These are phyloP conservation scores for Colletotrichum orchidophilum DNA, from an alignment of 2,329 filamentous ascomycete genomes.

Conservation along the genomic window DNA sequence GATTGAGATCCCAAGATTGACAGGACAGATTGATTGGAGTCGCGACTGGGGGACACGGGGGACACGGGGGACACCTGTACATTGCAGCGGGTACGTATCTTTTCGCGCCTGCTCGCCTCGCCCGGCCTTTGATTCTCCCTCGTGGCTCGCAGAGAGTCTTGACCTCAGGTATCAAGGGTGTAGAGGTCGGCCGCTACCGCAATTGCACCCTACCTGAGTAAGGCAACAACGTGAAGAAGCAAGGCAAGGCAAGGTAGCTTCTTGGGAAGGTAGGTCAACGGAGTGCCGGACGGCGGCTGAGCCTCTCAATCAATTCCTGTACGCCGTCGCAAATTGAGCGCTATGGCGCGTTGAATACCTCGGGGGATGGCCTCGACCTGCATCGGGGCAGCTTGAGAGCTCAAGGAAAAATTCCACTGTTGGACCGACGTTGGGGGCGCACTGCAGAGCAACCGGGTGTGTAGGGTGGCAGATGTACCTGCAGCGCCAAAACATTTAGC, in stretches of 20 bases:
- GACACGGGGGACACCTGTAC: background rate
- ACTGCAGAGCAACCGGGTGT: constrained; percentile 19
- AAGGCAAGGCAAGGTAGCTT: background rate
- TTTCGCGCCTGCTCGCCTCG: constrained; percentile 1
- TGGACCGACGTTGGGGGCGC: constrained; percentile 27
- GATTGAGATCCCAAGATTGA: constrained; percentile 25
- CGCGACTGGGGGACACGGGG: constrained; percentile 16
- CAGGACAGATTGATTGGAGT: constrained; percentile 27
- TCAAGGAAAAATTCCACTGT: constrained; percentile 20
- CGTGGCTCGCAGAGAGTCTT: background rate
- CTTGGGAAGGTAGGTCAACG: background rate
- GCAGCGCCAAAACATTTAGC: constrained; percentile 5
- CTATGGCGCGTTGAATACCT: constrained; percentile 20
- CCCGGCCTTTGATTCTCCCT: constrained; percentile 17
- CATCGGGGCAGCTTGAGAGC: background rate
- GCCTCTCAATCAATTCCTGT: constrained; percentile 25
- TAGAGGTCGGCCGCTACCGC: constrained; percentile 9
- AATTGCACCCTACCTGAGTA: constrained; percentile 13
- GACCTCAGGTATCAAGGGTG: constrained; percentile 23
- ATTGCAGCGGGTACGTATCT: constrained; percentile 9
- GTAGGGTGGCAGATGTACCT: constrained; percentile 11
- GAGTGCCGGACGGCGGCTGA: constrained; percentile 23
- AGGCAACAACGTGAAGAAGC: background rate
- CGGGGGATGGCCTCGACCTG: background rate
- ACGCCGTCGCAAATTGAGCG: constrained; percentile 1